Conservation (phyloP, 2,329 filamentous ascomycete species). For the Fusarium sp. region DNA sequence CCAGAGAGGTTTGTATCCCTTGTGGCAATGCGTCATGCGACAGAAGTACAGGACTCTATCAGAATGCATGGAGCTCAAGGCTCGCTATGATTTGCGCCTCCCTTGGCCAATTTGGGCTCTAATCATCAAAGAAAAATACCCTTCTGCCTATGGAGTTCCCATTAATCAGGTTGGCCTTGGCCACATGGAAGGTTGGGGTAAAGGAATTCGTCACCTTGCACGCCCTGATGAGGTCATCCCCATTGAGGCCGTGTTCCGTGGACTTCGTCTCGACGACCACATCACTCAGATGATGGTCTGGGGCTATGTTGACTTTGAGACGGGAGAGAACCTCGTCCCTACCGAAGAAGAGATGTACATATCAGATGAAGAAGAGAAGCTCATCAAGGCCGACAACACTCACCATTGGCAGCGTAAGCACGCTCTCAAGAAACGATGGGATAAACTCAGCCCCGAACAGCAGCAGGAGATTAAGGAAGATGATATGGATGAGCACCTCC, state of each 20-base stretch:
- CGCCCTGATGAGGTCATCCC: conserved; percentile 71
- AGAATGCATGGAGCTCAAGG: conserved; percentile 68
- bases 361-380: conserved; percentile 58
- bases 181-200: conserved; percentile 69
- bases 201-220: conserved; percentile 59
- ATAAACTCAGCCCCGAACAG: conserved; percentile 52
- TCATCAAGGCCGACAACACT: conserved; percentile 50
- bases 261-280: conserved; percentile 65
- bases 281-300: conserved; percentile 70
- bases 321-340: conserved; percentile 64
- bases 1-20: conserved; percentile 65
- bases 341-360: conserved; percentile 65
- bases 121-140: conserved; percentile 34
- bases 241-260: conserved; percentile 65
- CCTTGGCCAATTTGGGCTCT: conserved; percentile 47
- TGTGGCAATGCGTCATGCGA: conserved; percentile 71
- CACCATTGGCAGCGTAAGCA: conserved; percentile 60
- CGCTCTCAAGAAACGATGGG: conserved; percentile 60
- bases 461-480: conserved; percentile 55
- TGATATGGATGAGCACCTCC: conserved; percentile 53
- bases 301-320: conserved; percentile 69
- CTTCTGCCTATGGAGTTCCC: conserved; percentile 64
- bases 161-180: conserved; percentile 63
- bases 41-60: conserved; percentile 61
- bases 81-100: conserved; percentile 68